These are phyloP conservation scores for Sclerotinia subarctica DNA, from an alignment of 2,329 filamentous ascomycete genomes.

Conservation along the genomic window DNA sequence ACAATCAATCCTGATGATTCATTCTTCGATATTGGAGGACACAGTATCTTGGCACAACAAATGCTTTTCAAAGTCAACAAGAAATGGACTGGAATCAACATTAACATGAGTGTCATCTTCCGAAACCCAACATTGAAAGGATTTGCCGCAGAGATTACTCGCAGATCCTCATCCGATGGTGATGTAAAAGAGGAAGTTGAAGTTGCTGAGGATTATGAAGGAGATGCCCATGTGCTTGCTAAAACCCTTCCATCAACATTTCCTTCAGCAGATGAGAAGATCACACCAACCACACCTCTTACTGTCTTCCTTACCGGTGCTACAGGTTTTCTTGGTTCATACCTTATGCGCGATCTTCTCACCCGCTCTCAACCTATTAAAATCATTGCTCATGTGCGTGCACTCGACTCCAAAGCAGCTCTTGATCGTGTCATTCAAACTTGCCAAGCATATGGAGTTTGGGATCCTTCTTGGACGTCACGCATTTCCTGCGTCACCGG, in stretches of 20 bases:
- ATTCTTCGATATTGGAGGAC: conserved; percentile 80
- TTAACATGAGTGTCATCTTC: conserved; percentile 70
- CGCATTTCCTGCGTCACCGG: conserved; percentile 69
- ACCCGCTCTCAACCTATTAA: conserved; percentile 55
- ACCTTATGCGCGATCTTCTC: conserved; percentile 73
- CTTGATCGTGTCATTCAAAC: conserved; percentile 64
- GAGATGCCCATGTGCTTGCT: conserved; percentile 42
- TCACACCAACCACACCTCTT: conserved; percentile 38
- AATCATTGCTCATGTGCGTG: conserved; percentile 74
- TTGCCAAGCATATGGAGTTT: conserved; percentile 74
- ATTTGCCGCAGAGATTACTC: conserved; percentile 53
- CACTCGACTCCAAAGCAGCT: conserved; percentile 57
- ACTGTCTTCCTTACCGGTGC: conserved; percentile 84
- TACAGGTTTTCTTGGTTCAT: conserved; percentile 85
- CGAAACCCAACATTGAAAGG: conserved; percentile 57
- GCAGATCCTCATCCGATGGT: conserved; percentile 35
- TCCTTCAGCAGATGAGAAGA: conserved; percentile 37
- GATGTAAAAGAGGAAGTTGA: conserved; percentile 40
- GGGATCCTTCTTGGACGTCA: conserved; percentile 64
- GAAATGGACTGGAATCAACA: conserved; percentile 58
- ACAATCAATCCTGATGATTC: conserved; percentile 60
- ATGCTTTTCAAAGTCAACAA: conserved; percentile 69
- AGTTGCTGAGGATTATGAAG: conserved; percentile 48
- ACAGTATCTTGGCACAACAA: conserved; percentile 77
- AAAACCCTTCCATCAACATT: conserved; percentile 42